Evolutionary conservation across 2,329 filamentous ascomycete genomes (phyloP), one percentile per base, ranked within the genome.

Genomic region (Trematosphaeria pertusa): DNA sequence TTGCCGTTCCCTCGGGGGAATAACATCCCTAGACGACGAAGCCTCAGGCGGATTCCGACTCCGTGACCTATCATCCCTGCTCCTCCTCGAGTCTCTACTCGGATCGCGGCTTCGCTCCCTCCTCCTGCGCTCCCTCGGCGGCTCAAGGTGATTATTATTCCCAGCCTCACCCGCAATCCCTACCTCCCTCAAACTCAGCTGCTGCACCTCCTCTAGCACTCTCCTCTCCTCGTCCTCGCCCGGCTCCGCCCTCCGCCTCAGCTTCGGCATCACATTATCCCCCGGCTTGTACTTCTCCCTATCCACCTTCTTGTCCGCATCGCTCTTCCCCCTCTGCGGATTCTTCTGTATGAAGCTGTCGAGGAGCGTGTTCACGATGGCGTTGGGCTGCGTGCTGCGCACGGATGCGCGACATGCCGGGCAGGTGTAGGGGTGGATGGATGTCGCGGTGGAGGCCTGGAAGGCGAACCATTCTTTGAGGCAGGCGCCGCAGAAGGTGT

Each of bases 401-500:
- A 99, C 93, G 10, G 81, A 75, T 35, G 91, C 89, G 56, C 94
- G 89, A 75, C 94, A 99, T 74, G 91, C 88, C 31, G 94, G 94
- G 75, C 94, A 99, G 35, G 91, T 97, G 71, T 91, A 96, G 35
- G 80, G 81, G 42, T 80, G 75, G 3, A 62, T 78, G 50, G 61
- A 80, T 64, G 58, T 81, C 33, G 81, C 81, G 11, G 79, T 78
- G 21, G 80, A 77, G 28, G 86, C 86, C 71, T 96, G 91, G 73
- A 86, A 94, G 54, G 80, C 78, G 70, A 97, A 99, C 94, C 94
- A 99, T 77, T 96, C 91, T 72, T 96, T 96, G 48, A 97, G 73
- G 69, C 94, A 99, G 30, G 89, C 88, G 55, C 92, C 94, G 77
- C 94, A 99, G 73, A 95, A 99, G 35, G 93, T 97, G 75, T 96